Evolutionary conservation across 495 filamentous ascomycete genomes (phyloP), one percentile per base, ranked within the genome.

Genomic region (Hyaloscypha variabilis): DNA sequence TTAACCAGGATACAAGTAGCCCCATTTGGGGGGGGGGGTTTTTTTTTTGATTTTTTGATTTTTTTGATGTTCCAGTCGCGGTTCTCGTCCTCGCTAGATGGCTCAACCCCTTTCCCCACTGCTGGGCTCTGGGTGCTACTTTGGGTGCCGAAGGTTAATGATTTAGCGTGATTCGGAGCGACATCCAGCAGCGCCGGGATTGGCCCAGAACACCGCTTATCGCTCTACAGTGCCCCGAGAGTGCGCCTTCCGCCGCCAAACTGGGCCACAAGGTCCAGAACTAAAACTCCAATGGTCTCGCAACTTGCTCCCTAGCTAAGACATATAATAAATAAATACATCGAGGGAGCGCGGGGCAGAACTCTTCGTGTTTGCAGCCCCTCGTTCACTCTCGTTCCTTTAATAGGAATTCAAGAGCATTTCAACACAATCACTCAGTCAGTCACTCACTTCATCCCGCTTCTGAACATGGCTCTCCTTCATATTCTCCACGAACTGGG

Each of bases 401-500:
- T 17, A 46, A n/a, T n/a, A n/a, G n/a, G n/a, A n/a, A n/a, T n/a
- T n/a, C n/a, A n/a, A n/a, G n/a, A n/a, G n/a, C n/a, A n/a, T n/a
- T n/a, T n/a, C n/a, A n/a, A n/a, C n/a, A n/a, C n/a, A n/a, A n/a
- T n/a, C n/a, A n/a, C 10, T 1, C 1, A 17, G 19, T 46, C 14
- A 17, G 4, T 46, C 39, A 46, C 39, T 4, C 6, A 14, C 39
- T 11, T 46, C 39, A 14, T 17, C 39, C 39, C 39, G 19, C 17
- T 19, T 46, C 39, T 17, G 0, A 46, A 46, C 4, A 54, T 54
- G 51, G 23, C 51, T 8, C 51, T 54, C 51, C 8, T 29, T 24
- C 51, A 54, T 23, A 24, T 58, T n/a, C 29, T 58, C 54, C 19
- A 4, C 23, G 68, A 71, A 61, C 69, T 90, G 31, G 73, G 70